Conservation (phyloP, 352 stramenopile species). For the Saprolegnia parasitica region DNA sequence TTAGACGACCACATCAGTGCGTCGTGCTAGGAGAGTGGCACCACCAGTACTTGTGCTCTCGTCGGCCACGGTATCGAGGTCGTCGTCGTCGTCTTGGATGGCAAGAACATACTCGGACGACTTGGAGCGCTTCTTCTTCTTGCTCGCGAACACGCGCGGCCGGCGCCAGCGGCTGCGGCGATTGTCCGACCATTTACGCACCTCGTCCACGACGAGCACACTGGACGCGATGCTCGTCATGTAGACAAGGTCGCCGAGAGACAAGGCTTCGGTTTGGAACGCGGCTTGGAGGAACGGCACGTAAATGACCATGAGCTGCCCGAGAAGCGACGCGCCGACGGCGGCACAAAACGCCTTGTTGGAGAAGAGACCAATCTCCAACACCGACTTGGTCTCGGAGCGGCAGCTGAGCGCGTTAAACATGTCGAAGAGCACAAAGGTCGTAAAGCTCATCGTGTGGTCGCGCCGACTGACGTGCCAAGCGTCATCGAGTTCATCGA, state of each 20-base stretch:
- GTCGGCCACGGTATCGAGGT: too few species aligned
- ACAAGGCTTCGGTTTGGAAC: slow-evolving; percentile 96
- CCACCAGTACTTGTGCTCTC: too few species aligned
- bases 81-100: not conserved
- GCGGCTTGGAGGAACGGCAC: slow-evolving; percentile 92
- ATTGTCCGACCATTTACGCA: slow-evolving; percentile 86
- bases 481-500: slow-evolving; percentile 79
- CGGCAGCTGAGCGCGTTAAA: slow-evolving; percentile 97
- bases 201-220: slow-evolving; percentile 91
- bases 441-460: slow-evolving; percentile 98
- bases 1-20: too few species aligned
- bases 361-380: slow-evolving; percentile 86
- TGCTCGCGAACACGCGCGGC: not conserved
- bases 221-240: slow-evolving; percentile 89
- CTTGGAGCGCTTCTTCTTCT: not conserved
- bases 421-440: slow-evolving; percentile 98
- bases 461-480: slow-evolving; percentile 90
- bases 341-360: slow-evolving; percentile 94
- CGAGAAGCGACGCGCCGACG: slow-evolving; percentile 88
- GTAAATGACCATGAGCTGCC: slow-evolving; percentile 96
- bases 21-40: too few species aligned
- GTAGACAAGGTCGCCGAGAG: slow-evolving; percentile 87
- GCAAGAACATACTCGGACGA: not conserved
- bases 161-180: slow-evolving; percentile 34
- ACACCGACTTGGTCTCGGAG: slow-evolving; percentile 92